Evolutionary conservation across 192 early-diverging fungal species (phyloP), one percentile per base, ranked within the genome.

Genomic region (Coemansia sp.): DNA sequence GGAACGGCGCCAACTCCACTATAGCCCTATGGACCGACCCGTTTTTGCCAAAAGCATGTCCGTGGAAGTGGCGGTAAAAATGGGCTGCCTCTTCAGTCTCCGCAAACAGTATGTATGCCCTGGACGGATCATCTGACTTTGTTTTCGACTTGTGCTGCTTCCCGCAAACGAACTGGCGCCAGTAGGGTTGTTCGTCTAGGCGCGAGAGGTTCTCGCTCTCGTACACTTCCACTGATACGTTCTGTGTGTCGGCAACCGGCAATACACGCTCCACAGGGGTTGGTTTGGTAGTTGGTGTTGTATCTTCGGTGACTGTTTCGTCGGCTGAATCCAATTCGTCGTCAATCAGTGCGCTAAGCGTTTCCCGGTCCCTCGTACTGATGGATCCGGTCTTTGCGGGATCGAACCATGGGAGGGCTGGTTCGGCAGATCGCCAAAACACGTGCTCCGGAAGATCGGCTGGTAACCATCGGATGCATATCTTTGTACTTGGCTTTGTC

Each of bases 391-490:
- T 53, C 11, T 28, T 19, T 34, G 45, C 40, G 4, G 67, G 41
- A 29, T 67, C 64, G 20, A 69, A 74, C 77, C 77, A 79, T 8
- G 67, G 77, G 20, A 79, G 60, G 0, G 77, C 59, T 2, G 77
- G 40, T 61, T 79, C 77, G 2, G 62, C 60, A 0, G 77, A 62
- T 14, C 40, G 65, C 77, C 77, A 79, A 47, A 79, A 74, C 40
- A 79, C 70, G 23, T 79, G 70, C 23, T 79, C 76, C 33, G 76
- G 76, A 2, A 79, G 63, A 31, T 73, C 70, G 13, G 61, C 56
- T 14, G 76, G 76, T 45, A 78, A 55, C 75, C 75, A 72, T 55
- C 75, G 69, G 20, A 78, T 57, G 33, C 70, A 68, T n/a, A 78
- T 59, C 58, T 78, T 78, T 29, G 67, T 65, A 0, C 44, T n/a